Conservation (phyloP, 176 grass and related monocot genomes). For the Echinochloa phyllopogon region DNA sequence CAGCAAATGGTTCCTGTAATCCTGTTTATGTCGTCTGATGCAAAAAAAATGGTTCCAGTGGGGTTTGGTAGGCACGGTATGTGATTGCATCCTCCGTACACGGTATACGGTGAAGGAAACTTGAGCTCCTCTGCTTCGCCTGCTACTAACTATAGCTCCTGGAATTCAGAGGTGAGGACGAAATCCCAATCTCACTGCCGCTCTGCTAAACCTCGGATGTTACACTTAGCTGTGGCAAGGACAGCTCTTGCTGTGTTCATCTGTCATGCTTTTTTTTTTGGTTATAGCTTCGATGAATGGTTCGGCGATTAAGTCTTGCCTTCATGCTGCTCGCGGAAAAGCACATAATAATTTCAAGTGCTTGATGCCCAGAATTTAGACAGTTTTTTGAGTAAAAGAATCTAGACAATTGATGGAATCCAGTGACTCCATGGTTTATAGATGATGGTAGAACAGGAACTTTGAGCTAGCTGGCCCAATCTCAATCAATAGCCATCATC, state of each 20-base stretch:
- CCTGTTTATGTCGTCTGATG: neutral
- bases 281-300: neutral
- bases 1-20: neutral
- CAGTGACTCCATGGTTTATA: constrained; percentile 1
- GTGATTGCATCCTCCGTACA: neutral
- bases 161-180: neutral
- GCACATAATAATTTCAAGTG: neutral
- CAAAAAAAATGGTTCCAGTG: neutral
- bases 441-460: neutral
- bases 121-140: constrained; percentile 5
- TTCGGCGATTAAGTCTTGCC: neutral
- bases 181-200: neutral
- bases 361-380: neutral
- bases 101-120: neutral
- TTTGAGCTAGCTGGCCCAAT: constrained; percentile 16
- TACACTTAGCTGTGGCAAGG: neutral
- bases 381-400: neutral
- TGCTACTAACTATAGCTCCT: neutral
- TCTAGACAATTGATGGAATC: neutral
- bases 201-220: neutral
- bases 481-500: neutral
- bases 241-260: neutral
- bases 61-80: neutral
- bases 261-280: neutral
- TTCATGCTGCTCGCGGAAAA: neutral